These are phyloP conservation scores for Ganoderma multipileum DNA, from an alignment of 1,284 basidiomycete genomes.

Conservation along the genomic window DNA sequence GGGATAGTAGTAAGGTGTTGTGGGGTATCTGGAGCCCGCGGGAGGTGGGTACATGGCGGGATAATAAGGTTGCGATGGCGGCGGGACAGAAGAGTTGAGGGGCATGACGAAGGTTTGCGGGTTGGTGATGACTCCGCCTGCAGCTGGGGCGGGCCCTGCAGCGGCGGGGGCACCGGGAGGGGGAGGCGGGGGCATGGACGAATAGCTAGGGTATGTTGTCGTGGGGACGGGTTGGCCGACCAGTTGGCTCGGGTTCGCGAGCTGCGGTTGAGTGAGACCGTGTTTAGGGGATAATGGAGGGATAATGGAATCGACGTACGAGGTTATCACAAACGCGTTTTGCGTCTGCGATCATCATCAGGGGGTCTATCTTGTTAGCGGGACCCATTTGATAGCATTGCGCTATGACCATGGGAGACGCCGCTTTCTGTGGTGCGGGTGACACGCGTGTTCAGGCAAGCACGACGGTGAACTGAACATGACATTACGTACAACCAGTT, in stretches of 20 bases:
- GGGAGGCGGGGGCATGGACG: slow-evolving; percentile 37
- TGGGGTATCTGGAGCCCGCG: slow-evolving; percentile 54
- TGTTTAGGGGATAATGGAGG: slow-evolving; percentile 8
- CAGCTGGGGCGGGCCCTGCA: slow-evolving; percentile 33
- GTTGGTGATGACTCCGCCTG: slow-evolving; percentile 62
- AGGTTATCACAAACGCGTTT: slow-evolving; percentile 79
- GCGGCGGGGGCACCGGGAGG: slow-evolving; percentile 33
- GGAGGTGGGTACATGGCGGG: slow-evolving; percentile 47
- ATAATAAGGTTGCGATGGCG: slow-evolving; percentile 50
- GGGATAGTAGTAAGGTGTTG: slow-evolving; percentile 64
- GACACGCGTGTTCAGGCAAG: slow-evolving; percentile 10
- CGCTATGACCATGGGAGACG: slow-evolving; percentile 73
- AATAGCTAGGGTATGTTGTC: slow-evolving; percentile 45
- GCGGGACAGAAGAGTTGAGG: slow-evolving; percentile 49
- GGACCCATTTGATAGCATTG: slow-evolving; percentile 81
- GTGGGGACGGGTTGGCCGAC: slow-evolving; percentile 70
- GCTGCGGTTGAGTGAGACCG: slow-evolving; percentile 46
- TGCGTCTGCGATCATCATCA: slow-evolving; percentile 74
- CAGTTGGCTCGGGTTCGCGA: slow-evolving; percentile 72
- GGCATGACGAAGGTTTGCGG: slow-evolving; percentile 75
- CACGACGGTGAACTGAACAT: slow-evolving; percentile 16
- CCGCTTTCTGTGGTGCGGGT: slow-evolving; percentile 61
- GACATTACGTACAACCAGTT: slow-evolving; percentile 69
- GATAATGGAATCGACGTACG: slow-evolving; percentile 47
- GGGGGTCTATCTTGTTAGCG: slow-evolving; percentile 70